Base-by-base conservation (phyloP, 228 moss, liverwort and hornwort genomes). In the Sphagnum fallax region DNA sequence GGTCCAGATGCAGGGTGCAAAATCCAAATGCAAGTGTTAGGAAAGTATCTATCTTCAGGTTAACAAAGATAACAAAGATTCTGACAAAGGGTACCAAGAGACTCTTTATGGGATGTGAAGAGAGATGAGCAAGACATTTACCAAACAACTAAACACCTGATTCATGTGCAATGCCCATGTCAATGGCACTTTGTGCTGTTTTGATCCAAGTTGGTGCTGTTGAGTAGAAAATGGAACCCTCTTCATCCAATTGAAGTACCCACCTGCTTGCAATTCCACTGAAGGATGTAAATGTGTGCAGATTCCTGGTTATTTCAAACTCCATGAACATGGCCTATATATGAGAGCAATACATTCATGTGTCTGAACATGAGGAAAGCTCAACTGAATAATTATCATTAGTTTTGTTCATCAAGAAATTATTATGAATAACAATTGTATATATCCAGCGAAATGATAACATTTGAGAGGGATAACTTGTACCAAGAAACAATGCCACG, bases 401-500 rank as follows among this genome's bases (percentile, higher is more conserved):
- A 32, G 32, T 32, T 32, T 32, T 32, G 32, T 32, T 32, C 32
- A 32, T 32, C 32, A 32, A 32, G 32, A 32, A 32, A 32, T 32
- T 32, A 32, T 32, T 32, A 32, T 32, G 32, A 3, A 32, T 32
- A 32, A 32, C 2, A 32, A 32, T 32, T 32, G 32, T 32, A 32
- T 2, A 32, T 32, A 32, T 32, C 32, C 32, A 32, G 32, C 2
- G 32, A 32, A 32, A 32, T 1, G 32, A 32, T 32, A 32, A 32
- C 32, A 32, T 32, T 32, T 32, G 32, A 32, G 32, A 55, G 4
- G 12, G 55, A 55, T 8, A 55, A 55, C 55, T 55, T 62, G 62
- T 80, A 90, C 96, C 93, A 96, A 65, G 91, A 91, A 16, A 96
- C 78, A 65, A 96, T 86, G 9, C 91, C 93, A 83, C 92, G 96